Base-by-base conservation (phyloP, 805 yeast genomes). In the Saccharomycopsis lassenensis region DNA sequence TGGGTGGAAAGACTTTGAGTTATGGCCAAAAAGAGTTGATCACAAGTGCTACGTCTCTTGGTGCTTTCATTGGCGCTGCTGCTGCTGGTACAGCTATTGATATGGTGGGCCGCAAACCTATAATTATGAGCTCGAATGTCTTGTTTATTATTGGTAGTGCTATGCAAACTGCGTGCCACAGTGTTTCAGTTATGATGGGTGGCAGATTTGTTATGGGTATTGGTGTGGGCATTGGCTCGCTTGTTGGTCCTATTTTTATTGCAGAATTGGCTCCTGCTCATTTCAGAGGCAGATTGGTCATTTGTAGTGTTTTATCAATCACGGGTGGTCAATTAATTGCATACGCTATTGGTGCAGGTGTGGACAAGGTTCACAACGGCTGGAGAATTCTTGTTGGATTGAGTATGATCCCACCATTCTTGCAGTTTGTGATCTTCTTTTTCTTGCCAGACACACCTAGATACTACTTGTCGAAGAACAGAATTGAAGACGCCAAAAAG, bases 401-500 rank as follows among this genome's bases (percentile, higher is more conserved):
- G 24, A 80, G 95, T 32, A 71, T 91, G 63, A 71, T 89, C 20
- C 97, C 97, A 10, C 82, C 95, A 5, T 77, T 68, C 12, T 45
- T 76, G 20, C 97, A 89, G 61, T 70, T 83, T 55, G 63, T 65
- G 15, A 68, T 84, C 33, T 87, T 91, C 54, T 56, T 74, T 50
- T 87, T 84, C 62, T 69, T 89, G 57, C 97, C 98, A 8, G 98
- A 89, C 52, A 86, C 97, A 8, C 98, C 98, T 41, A 73, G 98
- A 56, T 89, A 61, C 55, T 75, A 89, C 50, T 76, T 89, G 31
- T 74, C 81, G 65, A 71, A 74, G 45, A 80, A 81, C 35, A 62
- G 72, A 33, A 46, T 63, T 16, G 84, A 74, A 2, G 63, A 62
- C 43, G 97, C 97, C 12, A 67, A 66, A 30, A 52, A 57, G 7